Evolutionary conservation across 2,329 filamentous ascomycete genomes (phyloP).

Genomic region (Davidsoniella neocaledoniae): DNA sequence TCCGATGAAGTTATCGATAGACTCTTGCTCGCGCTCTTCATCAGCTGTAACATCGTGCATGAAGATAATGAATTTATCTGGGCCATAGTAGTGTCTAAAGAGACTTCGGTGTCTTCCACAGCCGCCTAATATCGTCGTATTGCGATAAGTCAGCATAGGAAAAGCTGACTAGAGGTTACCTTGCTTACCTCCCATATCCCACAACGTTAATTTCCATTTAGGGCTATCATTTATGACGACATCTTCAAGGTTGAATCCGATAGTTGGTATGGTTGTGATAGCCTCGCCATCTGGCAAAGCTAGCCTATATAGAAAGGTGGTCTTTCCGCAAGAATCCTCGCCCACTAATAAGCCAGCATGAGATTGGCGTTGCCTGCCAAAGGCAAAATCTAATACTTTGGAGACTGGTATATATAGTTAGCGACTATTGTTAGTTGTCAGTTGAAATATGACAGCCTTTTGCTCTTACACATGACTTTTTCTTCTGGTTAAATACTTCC

Average conservation of each 20-base stretch:
- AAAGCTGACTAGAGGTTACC: too few species aligned
- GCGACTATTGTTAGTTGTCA: too few species aligned
- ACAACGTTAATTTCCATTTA: neutral
- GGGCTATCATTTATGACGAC: neutral
- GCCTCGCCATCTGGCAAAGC: neutral
- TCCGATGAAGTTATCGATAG: neutral
- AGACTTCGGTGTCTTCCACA: neutral
- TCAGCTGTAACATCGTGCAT: neutral
- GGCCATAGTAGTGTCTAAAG: neutral
- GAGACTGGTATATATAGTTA: too few species aligned
- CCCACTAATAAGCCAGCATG: neutral
- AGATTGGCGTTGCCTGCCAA: neutral
- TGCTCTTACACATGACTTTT: too few species aligned
- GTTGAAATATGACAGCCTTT: too few species aligned
- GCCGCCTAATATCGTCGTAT: neutral
- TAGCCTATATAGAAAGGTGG: constrained; percentile 1
- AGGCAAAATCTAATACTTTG: too few species aligned
- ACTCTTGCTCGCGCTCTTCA: neutral
- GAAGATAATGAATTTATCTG: constrained; percentile 1
- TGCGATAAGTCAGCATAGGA: neutral
- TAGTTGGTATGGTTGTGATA: constrained; percentile 1
- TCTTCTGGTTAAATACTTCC: too few species aligned
- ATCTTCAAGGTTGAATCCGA: constrained; percentile 7
- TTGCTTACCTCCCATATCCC: constrained; percentile 1
- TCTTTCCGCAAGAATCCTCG: constrained; percentile 1